Evolutionary conservation across 2,329 filamentous ascomycete species (phyloP), one percentile per base, ranked within the genome.

Genomic region (Venturia carpophila): DNA sequence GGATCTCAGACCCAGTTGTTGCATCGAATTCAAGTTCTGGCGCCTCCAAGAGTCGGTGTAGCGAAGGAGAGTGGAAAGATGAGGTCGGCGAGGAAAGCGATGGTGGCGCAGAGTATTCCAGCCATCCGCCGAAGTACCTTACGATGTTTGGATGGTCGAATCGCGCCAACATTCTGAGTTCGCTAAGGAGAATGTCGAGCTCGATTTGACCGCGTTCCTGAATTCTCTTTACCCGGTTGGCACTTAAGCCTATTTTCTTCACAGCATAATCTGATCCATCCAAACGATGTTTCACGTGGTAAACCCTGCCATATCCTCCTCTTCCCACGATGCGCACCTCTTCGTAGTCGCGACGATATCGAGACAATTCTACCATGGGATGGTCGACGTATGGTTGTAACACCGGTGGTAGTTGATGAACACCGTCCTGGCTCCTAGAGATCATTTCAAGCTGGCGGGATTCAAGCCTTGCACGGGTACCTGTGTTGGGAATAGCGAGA

Each of bases 131-230:
- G 70, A 84, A 84, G 69, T 89, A 89, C 30, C 86, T 80, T 43
- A 89, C 86, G 65, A 89, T 82, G 70, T 89, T 87, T 5, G 79
- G 79, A 72, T 89, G 86, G 58, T 88, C 83, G 19, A 88, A 76
- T 34, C 79, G 78, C 60, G 86, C 86, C 56, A 89, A 76, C 0
- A 84, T 85, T 60, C 84, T 79, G 10, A 88, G 81, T 72, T 88
- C 86, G 65, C 80, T 79, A 64, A 87, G 76, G 41, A 87, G 78
- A 62, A 75, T 78, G 69, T 85, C 83, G 52, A 87, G 73, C 67
- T 84, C 83, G 63, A 79, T 75, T 41, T 81, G 75, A 0, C 81
- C 82, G 27, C 79, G 77, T 63, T 79, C 75, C 60, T 81, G 77
- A n/a, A 86, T 78, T 67, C 78, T 79, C 43, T 79, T 78, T 11